Percentiles rank a stretch among this genome's conserved stretches.
Evolutionary conservation across 2,329 filamentous ascomycete species (phyloP).

Genomic region (Paradendryphiella salina): DNA sequence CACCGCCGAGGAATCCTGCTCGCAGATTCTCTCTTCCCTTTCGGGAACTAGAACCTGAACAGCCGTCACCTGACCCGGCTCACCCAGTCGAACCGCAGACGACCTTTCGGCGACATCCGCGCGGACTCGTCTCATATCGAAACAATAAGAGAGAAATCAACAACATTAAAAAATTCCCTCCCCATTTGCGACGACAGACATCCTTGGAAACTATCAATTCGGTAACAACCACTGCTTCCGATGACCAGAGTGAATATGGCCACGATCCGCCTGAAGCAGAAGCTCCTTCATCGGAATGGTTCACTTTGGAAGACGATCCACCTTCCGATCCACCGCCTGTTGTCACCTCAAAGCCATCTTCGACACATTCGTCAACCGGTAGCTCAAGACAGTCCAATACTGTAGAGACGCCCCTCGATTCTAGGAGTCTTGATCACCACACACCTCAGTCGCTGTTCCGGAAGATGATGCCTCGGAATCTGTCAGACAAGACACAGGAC

Average conservation of each 20-base stretch:
- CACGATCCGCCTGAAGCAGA: slow-evolving; percentile 23
- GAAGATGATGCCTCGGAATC: slow-evolving; percentile 22
- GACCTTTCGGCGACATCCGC: slow-evolving; percentile 16
- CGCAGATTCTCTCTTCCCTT: slow-evolving; percentile 28
- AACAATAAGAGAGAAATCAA: slow-evolving; percentile 19
- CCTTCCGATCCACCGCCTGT: slow-evolving; percentile 12
- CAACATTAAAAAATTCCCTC: slow-evolving; percentile 27
- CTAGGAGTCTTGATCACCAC: slow-evolving; percentile 17
- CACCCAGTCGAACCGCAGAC: slow-evolving; percentile 14
- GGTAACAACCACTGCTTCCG: slow-evolving; percentile 29
- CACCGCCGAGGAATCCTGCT: slow-evolving; percentile 8
- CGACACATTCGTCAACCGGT: slow-evolving; percentile 12
- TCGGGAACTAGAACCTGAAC: slow-evolving; percentile 15
- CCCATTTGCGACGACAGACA: slow-evolving; percentile 28
- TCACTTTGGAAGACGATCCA: slow-evolving; percentile 14
- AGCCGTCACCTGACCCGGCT: slow-evolving; percentile 11
- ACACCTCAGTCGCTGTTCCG: slow-evolving; percentile 28
- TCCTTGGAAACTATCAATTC: slow-evolving; percentile 42
- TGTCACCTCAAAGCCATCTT: slow-evolving; percentile 14
- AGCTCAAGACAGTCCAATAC: slow-evolving; percentile 20
- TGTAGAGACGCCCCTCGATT: slow-evolving; percentile 16
- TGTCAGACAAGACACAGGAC: slow-evolving; percentile 17
- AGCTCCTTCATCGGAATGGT: slow-evolving; percentile 20
- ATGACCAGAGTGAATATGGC: slow-evolving; percentile 17
- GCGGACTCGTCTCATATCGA: slow-evolving; percentile 25